These are phyloP conservation scores for Aspergillus bertholletiae DNA, from an alignment of 495 filamentous ascomycete genomes.

Conservation along the genomic window DNA sequence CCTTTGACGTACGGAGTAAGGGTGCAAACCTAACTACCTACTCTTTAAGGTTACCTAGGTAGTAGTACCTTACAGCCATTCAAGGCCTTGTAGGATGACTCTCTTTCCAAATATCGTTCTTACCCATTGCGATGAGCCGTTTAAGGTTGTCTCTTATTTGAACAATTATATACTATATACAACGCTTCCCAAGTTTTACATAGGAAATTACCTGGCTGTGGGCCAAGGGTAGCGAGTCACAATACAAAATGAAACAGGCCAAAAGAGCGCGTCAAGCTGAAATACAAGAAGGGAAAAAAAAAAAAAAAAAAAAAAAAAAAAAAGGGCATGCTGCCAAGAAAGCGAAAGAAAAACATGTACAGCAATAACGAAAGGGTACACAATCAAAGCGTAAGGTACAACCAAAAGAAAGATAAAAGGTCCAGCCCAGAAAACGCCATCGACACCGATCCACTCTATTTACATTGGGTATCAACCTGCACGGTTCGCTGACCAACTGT, in stretches of 20 bases:
- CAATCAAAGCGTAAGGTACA: slow-evolving; percentile 8
- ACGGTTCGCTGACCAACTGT: slow-evolving; percentile 12
- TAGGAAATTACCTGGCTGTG: not conserved
- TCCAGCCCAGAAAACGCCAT: slow-evolving; percentile 24
- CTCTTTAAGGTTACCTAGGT: too few relatives aligned
- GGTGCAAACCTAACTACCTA: too few relatives aligned
- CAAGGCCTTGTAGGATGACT: too few relatives aligned
- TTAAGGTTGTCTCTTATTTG: too few relatives aligned
- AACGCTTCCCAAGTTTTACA: slow-evolving; percentile 4
- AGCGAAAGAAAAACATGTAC: slow-evolving; percentile 3
- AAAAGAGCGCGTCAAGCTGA: slow-evolving; percentile 10
- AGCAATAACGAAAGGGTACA: slow-evolving; percentile 8
- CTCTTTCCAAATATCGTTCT: too few relatives aligned
- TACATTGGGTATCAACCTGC: slow-evolving; percentile 40
- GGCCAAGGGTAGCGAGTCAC: not conserved
- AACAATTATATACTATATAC: not conserved
- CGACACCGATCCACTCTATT: slow-evolving; percentile 37
- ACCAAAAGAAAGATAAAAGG: slow-evolving; percentile 12
- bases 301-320: slow-evolving; percentile 2
- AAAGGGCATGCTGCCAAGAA: too few relatives aligned
- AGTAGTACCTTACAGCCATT: too few relatives aligned
- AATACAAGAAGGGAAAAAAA: slow-evolving; percentile 3
- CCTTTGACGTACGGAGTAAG: too few relatives aligned
- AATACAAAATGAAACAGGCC: not conserved
- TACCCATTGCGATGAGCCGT: too few relatives aligned